Conservation (phyloP, 345 rosid species). For the Kernera saxatilis region DNA sequence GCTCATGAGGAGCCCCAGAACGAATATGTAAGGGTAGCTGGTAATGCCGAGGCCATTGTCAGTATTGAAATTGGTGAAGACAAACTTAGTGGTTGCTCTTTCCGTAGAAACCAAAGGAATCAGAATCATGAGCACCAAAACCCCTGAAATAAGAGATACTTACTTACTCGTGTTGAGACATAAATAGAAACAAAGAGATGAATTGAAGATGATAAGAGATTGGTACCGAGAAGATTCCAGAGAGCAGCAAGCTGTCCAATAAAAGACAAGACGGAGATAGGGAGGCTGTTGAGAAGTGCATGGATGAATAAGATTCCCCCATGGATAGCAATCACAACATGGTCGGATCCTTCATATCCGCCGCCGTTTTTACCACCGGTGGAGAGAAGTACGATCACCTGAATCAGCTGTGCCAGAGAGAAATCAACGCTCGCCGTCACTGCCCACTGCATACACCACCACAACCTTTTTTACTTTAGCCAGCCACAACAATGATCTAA, state of each 20-base stretch:
- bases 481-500: neutral
- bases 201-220: neutral
- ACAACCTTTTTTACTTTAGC: neutral
- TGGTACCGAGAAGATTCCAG: slow-evolving; percentile 78
- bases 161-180: neutral
- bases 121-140: slow-evolving; percentile 69
- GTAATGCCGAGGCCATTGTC: slow-evolving; percentile 69
- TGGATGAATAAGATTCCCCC: slow-evolving; percentile 75
- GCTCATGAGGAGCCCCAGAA: slow-evolving; percentile 89
- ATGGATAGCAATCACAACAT: slow-evolving; percentile 65
- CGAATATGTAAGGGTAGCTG: slow-evolving; percentile 67
- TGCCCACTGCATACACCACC: slow-evolving; percentile 72
- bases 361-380: slow-evolving; percentile 96
- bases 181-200: neutral
- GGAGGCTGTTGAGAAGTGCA: slow-evolving; percentile 76
- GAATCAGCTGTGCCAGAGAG: slow-evolving; percentile 38
- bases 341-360: slow-evolving; percentile 80
- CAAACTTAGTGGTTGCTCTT: slow-evolving; percentile 81
- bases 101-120: slow-evolving; percentile 72
- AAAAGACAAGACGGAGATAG: slow-evolving; percentile 72
- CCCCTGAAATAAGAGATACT: slow-evolving; percentile 44
- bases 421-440: slow-evolving; percentile 36
- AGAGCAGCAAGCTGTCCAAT: slow-evolving; percentile 89
- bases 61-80: slow-evolving; percentile 78
- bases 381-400: slow-evolving; percentile 65